Evolutionary conservation across 495 filamentous ascomycete genomes (phyloP).

Genomic region (Hamigera avellanea): DNA sequence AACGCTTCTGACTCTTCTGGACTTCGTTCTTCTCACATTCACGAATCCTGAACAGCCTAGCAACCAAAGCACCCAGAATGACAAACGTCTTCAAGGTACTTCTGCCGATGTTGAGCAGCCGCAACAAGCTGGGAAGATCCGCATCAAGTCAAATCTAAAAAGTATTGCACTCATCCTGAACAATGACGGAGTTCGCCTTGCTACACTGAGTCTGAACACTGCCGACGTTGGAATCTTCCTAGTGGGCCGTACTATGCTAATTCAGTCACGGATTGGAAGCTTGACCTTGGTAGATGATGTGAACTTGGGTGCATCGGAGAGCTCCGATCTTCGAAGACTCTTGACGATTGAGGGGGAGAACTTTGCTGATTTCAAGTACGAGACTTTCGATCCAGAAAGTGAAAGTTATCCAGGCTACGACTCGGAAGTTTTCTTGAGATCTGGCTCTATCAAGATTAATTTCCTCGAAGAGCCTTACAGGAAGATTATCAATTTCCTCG

Average conservation of each 20-base stretch:
- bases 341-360: conserved; percentile 91
- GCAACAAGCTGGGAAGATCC: conserved; percentile 44
- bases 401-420: conserved; percentile 87
- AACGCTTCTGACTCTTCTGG: conserved; percentile 86
- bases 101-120: conserved; percentile 26
- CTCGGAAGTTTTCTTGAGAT: conserved; percentile 74
- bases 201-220: conserved; percentile 82
- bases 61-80: conserved; percentile 19
- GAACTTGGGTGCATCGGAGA: conserved; percentile 73
- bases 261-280: conserved; percentile 78
- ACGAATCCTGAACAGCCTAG: conserved; percentile 51
- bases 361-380: conserved; percentile 94
- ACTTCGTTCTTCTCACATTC: conserved; percentile 93
- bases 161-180: conserved; percentile 94
- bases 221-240: conserved; percentile 86
- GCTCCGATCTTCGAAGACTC: conserved; percentile 74
- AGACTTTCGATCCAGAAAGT: conserved; percentile 76
- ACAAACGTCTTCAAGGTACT: conserved; percentile 35
- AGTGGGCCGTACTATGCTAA: conserved; percentile 69
- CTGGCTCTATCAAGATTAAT: conserved; percentile 91
- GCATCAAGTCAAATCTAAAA: conserved; percentile 84
- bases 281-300: conserved; percentile 86
- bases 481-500: conserved; percentile 93
- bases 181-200: conserved; percentile 91
- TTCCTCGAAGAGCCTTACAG: conserved; percentile 95